Percentiles rank a stretch among this genome's conserved stretches.
Evolutionary conservation across 2,329 filamentous ascomycete species (phyloP).

Genomic region (Arthrobotrys musiformis): DNA sequence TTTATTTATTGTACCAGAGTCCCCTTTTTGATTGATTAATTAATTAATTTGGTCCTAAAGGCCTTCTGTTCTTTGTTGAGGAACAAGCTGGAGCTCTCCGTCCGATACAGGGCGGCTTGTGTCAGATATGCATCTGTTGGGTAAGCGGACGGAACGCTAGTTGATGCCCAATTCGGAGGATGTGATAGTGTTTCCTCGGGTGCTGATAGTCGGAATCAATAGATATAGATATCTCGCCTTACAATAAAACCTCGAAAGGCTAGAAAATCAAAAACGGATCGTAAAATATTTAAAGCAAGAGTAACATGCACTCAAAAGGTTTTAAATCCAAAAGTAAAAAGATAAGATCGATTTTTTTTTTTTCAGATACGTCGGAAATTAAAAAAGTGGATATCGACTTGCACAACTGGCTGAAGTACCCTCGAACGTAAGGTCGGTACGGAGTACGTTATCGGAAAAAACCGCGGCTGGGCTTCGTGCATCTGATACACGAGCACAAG

Average conservation of each 20-base stretch:
- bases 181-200: conserved; percentile 3
- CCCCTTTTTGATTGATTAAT: not conserved
- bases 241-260: not conserved
- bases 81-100: conserved; percentile 26
- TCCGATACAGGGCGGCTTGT: conserved; percentile 24
- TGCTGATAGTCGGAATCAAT: not conserved
- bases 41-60: too few relatives aligned
- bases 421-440: not conserved
- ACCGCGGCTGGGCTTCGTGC: conserved; percentile 42
- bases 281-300: not conserved
- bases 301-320: not conserved
- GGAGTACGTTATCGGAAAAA: conserved; percentile 26
- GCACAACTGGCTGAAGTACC: conserved; percentile 5
- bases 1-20: conserved; percentile 4
- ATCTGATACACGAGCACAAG: conserved; percentile 41
- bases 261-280: not conserved
- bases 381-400: conserved; percentile 18
- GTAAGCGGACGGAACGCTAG: conserved; percentile 14
- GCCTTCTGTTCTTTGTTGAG: conserved; percentile 21
- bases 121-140: conserved; percentile 34
- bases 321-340: not conserved
- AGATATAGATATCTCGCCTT: not conserved
- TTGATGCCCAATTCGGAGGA: not conserved
- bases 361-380: conserved; percentile 24
- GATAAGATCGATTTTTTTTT: not conserved